phyloP scores from a whole-genome alignment of 768 basidiomycete species.

The Agaricus subrufescens region DNA sequence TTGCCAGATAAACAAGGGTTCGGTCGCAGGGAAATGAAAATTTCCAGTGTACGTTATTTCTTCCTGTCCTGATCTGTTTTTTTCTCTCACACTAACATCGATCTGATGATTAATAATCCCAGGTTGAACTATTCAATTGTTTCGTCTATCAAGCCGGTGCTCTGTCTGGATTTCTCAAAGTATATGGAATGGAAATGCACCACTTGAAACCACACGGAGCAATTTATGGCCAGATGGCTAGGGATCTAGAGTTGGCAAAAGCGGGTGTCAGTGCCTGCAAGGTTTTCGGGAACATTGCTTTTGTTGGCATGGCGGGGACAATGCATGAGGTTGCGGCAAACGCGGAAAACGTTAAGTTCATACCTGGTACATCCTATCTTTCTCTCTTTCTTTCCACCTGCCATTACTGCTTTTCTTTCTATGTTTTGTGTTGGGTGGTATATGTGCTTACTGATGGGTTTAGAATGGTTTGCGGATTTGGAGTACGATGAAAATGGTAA shows the following conservation, averaged over 20 bases:
- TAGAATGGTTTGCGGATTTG: constrained; percentile 67
- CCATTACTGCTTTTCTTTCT: too few relatives aligned
- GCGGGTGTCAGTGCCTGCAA: constrained; percentile 51
- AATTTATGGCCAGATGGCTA: constrained; percentile 55
- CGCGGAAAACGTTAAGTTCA: constrained; percentile 53
- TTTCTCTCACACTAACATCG: neutral
- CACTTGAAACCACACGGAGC: constrained; percentile 65
- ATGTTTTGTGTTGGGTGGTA: neutral
- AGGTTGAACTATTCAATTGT: constrained; percentile 54
- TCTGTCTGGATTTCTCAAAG: constrained; percentile 51
- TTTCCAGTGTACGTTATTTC: constrained; percentile 42
- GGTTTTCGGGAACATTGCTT: constrained; percentile 45
- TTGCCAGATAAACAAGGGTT: constrained; percentile 63
- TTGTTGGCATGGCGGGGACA: constrained; percentile 62
- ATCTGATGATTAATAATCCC: neutral
- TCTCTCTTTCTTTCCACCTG: neutral
- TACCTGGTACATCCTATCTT: constrained; percentile 39
- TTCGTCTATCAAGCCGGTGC: constrained; percentile 71
- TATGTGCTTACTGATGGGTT: neutral
- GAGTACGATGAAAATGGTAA: constrained; percentile 55
- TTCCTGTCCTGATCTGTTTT: neutral
- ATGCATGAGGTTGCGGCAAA: constrained; percentile 54
- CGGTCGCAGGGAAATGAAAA: constrained; percentile 59
- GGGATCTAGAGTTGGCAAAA: constrained; percentile 49
- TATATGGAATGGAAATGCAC: constrained; percentile 46